A percentile compares a stretch with the other conserved stretches of the same genome.
Evolutionary conservation across 768 basidiomycete genomes (phyloP).

Genomic region (Serendipita sp.): DNA sequence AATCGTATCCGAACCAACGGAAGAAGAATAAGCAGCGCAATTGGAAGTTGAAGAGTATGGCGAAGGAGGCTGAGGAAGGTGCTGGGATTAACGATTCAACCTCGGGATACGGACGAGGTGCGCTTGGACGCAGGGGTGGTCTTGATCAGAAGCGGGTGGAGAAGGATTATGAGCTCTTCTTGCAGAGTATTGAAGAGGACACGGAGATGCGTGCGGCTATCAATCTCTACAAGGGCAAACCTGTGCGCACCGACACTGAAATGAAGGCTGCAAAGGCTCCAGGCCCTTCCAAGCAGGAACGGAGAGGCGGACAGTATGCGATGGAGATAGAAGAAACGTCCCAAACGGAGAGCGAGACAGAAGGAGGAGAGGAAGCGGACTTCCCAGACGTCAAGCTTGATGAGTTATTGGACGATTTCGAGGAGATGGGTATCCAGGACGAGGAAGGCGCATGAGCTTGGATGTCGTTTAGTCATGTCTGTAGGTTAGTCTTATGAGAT

Average conservation of each 20-base stretch:
- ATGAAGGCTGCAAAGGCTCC: slow-evolving; percentile 18
- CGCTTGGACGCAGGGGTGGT: slow-evolving; percentile 82
- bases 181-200: slow-evolving; percentile 89
- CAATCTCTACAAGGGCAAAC: slow-evolving; percentile 64
- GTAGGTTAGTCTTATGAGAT: not conserved
- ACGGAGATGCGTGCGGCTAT: slow-evolving; percentile 75
- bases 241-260: slow-evolving; percentile 21
- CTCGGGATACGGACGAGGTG: slow-evolving; percentile 40
- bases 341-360: slow-evolving; percentile 21
- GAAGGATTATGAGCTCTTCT: slow-evolving; percentile 91
- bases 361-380: slow-evolving; percentile 53
- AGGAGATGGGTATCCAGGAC: slow-evolving; percentile 68
- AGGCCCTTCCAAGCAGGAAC: slow-evolving; percentile 20
- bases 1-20: slow-evolving; percentile 83
- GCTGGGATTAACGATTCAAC: slow-evolving; percentile 47
- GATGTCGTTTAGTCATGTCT: not conserved
- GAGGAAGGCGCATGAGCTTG: slow-evolving; percentile 14
- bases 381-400: slow-evolving; percentile 79
- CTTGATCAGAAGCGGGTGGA: slow-evolving; percentile 86
- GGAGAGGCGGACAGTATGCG: slow-evolving; percentile 31
- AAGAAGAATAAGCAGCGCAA: slow-evolving; percentile 76
- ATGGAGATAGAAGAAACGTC: slow-evolving; percentile 53
- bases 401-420: slow-evolving; percentile 82
- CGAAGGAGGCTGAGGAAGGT: slow-evolving; percentile 79
- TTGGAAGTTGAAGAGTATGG: slow-evolving; percentile 87